Conservation (phyloP, 2,329 filamentous ascomycete species). For the Neofusicoccum umdonicola region DNA sequence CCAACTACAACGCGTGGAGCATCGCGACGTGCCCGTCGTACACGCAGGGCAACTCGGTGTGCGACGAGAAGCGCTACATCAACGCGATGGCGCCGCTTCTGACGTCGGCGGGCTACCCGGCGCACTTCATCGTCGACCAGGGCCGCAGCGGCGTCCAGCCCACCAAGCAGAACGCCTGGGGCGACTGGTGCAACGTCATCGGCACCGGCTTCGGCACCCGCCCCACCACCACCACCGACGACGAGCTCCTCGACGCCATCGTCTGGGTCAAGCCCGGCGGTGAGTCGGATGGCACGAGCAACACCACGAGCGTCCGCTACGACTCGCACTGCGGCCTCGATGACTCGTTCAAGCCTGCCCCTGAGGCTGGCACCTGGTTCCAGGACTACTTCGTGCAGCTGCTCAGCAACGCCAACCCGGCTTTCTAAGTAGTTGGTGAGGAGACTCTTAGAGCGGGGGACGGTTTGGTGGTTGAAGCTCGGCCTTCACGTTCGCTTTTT, state of each 20-base stretch:
- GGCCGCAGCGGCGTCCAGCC: conserved; percentile 62
- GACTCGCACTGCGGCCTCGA: conserved; percentile 55
- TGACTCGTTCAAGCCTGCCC: conserved; percentile 61
- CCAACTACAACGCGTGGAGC: conserved; percentile 59
- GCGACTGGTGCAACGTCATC: conserved; percentile 67
- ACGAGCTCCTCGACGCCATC: conserved; percentile 61
- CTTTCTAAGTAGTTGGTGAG: background rate
- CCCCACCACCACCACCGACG: conserved; percentile 62
- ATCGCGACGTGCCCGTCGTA: conserved; percentile 46
- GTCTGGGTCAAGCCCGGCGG: conserved; percentile 70
- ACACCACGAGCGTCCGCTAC: conserved; percentile 47
- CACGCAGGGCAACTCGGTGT: conserved; percentile 48
- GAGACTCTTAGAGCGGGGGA: too few relatives aligned
- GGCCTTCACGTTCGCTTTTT: background rate
- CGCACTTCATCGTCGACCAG: conserved; percentile 56
- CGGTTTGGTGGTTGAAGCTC: background rate
- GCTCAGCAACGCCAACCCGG: conserved; percentile 34
- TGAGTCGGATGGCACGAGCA: conserved; percentile 49
- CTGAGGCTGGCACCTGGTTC: conserved; percentile 70
- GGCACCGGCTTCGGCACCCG: conserved; percentile 64
- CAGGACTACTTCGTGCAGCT: conserved; percentile 43
- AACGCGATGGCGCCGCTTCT: conserved; percentile 53
- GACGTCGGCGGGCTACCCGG: conserved; percentile 46
- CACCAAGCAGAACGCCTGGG: conserved; percentile 56
- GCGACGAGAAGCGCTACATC: conserved; percentile 54